Base-by-base conservation (phyloP, 2,329 filamentous ascomycete genomes). In the Verticillium tricorpus region DNA sequence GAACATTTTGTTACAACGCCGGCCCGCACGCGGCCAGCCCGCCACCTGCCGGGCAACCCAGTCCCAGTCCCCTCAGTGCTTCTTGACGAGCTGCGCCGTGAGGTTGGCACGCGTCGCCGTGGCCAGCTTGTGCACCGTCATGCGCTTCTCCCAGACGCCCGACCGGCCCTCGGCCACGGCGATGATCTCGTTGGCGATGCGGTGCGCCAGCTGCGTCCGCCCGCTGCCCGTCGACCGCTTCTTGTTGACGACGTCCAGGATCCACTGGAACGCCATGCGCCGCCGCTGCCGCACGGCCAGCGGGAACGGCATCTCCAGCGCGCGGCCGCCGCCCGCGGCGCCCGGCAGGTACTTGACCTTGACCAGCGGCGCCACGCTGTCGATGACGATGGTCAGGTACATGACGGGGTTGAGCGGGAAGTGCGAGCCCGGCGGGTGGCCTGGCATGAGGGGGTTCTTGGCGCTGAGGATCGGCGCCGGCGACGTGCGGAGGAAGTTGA, bases 331-430 rank as follows among this genome's bases (percentile, higher is more conserved):
- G 77, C 94, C 94, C 1, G 90, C 91, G 39, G 90, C 85, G 67
- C 92, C 93, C 70, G 87, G 87, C 69, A 92, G 85, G 64, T 85
- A 84, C 60, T 88, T 86, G 71, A 99, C 88, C 67, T 90, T 89
- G 71, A 99, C 81, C 17, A 99, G 84, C 11, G 95, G 95, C 1
- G 93, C 92, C 28, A 99, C 89, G 11, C 92, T 96, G 81, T 99
- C 95, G 70, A 99, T 88, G 35, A 93, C 93, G 35, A 96, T 83
- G 14, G 90, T 92, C 57, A 99, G 88, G 79, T 98, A 99, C 60
- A 91, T 85, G 60, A 96, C 83, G 1, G 95, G 95, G 76, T 97
- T 91, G 35, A 97, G 86, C 2, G 95, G 93, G 11, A 99, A 89
- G 69, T 94, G 89, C 4, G 84, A 80, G 28, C 91, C 82, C 1